phyloP scores from a whole-genome alignment of 768 basidiomycete genomes.

The Suillus subaureus region DNA sequence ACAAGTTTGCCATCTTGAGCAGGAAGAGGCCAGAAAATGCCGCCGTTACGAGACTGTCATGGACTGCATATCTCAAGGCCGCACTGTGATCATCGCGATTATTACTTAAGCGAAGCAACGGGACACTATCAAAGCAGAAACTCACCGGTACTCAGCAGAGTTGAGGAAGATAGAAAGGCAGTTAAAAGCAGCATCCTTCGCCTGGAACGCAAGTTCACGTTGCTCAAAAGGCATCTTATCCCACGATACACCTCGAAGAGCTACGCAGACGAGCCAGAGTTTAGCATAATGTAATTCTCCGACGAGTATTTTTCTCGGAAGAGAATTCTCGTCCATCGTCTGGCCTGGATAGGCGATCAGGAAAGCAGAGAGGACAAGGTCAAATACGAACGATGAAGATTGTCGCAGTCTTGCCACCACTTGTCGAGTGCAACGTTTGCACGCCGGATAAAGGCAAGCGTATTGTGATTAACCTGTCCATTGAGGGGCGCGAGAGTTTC shows the following conservation, averaged over 20 bases:
- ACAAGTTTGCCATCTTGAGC: constrained; percentile 92
- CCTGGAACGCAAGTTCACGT: constrained; percentile 92
- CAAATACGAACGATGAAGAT: constrained; percentile 67
- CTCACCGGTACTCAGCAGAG: constrained; percentile 78
- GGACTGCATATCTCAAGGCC: constrained; percentile 90
- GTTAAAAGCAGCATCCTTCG: constrained; percentile 88
- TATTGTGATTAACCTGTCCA: constrained; percentile 83
- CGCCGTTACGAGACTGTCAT: constrained; percentile 89
- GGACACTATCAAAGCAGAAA: neutral
- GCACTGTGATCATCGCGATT: constrained; percentile 48
- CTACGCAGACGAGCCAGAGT: constrained; percentile 93
- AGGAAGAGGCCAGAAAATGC: constrained; percentile 91
- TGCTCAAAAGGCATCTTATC: constrained; percentile 97
- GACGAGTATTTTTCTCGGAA: constrained; percentile 84
- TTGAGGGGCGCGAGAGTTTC: constrained; percentile 86
- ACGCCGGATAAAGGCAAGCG: constrained; percentile 83
- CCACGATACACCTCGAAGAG: constrained; percentile 89
- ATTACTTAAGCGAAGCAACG: neutral
- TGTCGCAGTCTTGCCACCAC: constrained; percentile 91
- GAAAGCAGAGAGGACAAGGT: neutral
- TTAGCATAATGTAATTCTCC: constrained; percentile 93
- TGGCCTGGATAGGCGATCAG: constrained; percentile 47
- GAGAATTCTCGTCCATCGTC: constrained; percentile 81
- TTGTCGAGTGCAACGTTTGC: constrained; percentile 86
- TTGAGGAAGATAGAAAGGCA: constrained; percentile 85